phyloP scores from a whole-genome alignment of 1,284 basidiomycete genomes.

The Leccinum subrobustum region DNA sequence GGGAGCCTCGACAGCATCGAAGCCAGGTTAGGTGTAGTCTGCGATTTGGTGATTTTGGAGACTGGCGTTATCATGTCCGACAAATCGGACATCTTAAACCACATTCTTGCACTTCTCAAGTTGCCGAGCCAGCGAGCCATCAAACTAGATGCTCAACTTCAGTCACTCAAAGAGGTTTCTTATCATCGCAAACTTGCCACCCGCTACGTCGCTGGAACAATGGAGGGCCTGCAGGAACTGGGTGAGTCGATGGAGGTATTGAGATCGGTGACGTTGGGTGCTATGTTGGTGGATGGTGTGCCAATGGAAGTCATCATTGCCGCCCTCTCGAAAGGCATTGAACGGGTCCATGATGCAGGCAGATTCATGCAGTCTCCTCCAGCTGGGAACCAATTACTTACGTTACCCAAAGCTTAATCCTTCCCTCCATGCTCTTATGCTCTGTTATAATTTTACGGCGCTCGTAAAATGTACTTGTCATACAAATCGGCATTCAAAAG shows the following conservation, averaged over 20 bases:
- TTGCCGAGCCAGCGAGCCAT: not conserved
- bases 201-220: too few species aligned
- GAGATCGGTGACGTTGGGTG: too few species aligned
- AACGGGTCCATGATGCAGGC: not conserved
- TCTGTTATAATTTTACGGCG: too few species aligned
- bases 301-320: not conserved
- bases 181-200: too few species aligned
- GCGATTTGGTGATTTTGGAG: not conserved
- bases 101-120: not conserved
- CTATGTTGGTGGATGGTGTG: too few species aligned
- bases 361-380: not conserved
- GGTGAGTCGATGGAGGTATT: too few species aligned
- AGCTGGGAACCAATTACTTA: not conserved
- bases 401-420: too few species aligned
- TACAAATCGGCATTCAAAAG: too few species aligned
- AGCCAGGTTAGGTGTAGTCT: not conserved
- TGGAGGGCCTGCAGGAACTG: too few species aligned
- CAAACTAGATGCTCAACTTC: not conserved
- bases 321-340: not conserved
- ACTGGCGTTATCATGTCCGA: not conserved
- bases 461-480: too few species aligned
- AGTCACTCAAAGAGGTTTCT: not conserved
- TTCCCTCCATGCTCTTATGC: too few species aligned
- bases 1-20: not conserved
- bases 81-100: not conserved